Base-by-base conservation (phyloP, 1,139 yeast species). In the Magnusiomyces fungicola region DNA sequence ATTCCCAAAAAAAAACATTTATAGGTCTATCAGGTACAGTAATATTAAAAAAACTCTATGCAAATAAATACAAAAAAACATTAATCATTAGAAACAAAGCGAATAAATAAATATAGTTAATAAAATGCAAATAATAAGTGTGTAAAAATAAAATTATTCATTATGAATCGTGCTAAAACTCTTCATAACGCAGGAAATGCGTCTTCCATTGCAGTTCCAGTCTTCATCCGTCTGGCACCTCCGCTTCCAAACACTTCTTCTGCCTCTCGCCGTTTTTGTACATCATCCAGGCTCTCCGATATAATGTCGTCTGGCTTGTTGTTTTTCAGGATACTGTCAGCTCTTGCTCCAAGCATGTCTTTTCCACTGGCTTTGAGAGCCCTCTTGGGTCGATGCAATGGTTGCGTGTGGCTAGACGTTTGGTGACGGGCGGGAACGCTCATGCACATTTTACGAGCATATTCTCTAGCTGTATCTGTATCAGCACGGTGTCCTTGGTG, bases 391-490 rank as follows among this genome's bases (percentile, higher is more conserved):
- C n/a, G 36, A 32, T 7, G 9, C 18, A 32, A 32, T n/a, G 36
- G n/a, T 32, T 14, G 16, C 36, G n/a, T 12, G n/a, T 18, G 36
- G 10, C 16, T 7, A 9, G 36, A 14, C 16, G 5, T 32, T 32
- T 14, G 12, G 12, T 7, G 12, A 7, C 10, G 10, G 12, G 30
- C 36, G 6, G 36, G 36, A 14, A 32, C 36, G n/a, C 36, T 32
- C 36, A 32, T 32, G n/a, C 36, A 32, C 36, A 32, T 32, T 18
- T 32, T 32, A 14, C 36, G 36, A n/a, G 36, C 36, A n/a, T 32
- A 32, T 32, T 32, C 36, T 5, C 36, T 14, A 32, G 36, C 36
- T 12, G 36, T 14, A n/a, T 32, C 36, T 9, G 36, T 32, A 14
- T 32, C 36, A 6, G 10, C 16, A 9, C 36, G 36, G 36, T 9